phyloP scores from a whole-genome alignment of 129 eudicot species.

The Tagetes erecta region DNA sequence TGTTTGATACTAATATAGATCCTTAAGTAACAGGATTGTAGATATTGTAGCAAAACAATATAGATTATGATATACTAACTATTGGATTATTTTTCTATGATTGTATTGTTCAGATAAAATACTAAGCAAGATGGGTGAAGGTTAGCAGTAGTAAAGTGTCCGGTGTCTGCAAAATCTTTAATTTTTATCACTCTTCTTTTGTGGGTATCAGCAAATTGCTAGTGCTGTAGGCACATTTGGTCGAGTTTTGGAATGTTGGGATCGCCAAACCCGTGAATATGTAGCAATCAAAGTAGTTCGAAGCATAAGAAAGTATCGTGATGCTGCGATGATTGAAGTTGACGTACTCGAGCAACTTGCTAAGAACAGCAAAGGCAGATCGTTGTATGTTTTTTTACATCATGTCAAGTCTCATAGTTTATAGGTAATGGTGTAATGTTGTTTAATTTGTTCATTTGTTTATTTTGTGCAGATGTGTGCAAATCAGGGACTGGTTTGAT shows the following conservation, averaged over 20 bases:
- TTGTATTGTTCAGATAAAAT: constrained; percentile 67
- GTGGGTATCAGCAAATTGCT: constrained; percentile 79
- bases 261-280: constrained; percentile 67
- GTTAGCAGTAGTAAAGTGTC: constrained; percentile 86
- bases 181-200: constrained; percentile 68
- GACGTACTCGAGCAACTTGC: constrained; percentile 75
- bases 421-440: background rate
- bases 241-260: constrained; percentile 98
- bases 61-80: background rate
- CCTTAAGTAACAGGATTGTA: too few species aligned
- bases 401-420: constrained; percentile 4
- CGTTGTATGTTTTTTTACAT: constrained; percentile 56
- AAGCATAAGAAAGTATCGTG: constrained; percentile 79
- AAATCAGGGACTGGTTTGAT: constrained; percentile 78
- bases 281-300: constrained; percentile 88
- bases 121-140: constrained; percentile 99
- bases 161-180: constrained; percentile 72
- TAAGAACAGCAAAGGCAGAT: constrained; percentile 56
- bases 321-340: constrained; percentile 91
- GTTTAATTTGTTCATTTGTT: background rate
- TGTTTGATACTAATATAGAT: too few species aligned
- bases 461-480: constrained; percentile 74
- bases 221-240: constrained; percentile 99
- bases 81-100: background rate
- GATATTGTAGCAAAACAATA: background rate